These are phyloP conservation scores for Aspergillus phoenicis DNA, from an alignment of 2,329 filamentous ascomycete genomes.

Conservation along the genomic window DNA sequence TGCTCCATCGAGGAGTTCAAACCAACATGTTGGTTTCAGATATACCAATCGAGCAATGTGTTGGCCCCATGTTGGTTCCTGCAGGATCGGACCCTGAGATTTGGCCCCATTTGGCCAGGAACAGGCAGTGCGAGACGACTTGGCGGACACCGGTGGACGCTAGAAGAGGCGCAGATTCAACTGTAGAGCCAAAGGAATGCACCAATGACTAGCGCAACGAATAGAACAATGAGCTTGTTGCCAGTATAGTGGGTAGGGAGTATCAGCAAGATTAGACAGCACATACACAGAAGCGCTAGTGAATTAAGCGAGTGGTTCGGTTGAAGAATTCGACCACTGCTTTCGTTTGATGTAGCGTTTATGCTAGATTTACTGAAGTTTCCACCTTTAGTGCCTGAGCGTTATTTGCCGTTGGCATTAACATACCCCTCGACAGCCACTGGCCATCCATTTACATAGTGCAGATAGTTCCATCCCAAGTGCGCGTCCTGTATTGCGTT, in stretches of 20 bases:
- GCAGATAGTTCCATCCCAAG: constrained; percentile 42
- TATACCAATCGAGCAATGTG: neutral
- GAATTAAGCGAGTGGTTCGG: constrained; percentile 5
- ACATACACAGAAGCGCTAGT: constrained; percentile 22
- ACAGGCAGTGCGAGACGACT: neutral
- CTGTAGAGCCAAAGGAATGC: constrained; percentile 13
- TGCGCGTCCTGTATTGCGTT: constrained; percentile 32
- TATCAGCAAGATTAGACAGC: constrained; percentile 14
- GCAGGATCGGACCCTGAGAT: neutral
- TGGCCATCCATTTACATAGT: constrained; percentile 44
- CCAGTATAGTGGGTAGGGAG: neutral
- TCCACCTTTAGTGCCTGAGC: neutral
- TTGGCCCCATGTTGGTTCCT: constrained; percentile 3
- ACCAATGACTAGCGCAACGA: constrained; percentile 12
- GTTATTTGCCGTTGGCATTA: neutral
- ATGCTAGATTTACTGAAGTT: constrained; percentile 4
- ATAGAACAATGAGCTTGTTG: constrained; percentile 9
- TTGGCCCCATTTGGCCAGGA: neutral
- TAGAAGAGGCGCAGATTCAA: constrained; percentile 2
- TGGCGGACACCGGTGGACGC: neutral
- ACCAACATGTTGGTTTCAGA: neutral
- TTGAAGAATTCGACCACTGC: constrained; percentile 1
- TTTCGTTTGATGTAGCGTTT: constrained; percentile 10
- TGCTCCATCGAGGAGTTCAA: neutral
- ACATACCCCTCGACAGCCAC: constrained; percentile 23